Base-by-base conservation (phyloP, 225 moss, liverwort and hornwort genomes). In the Pseudisothecium myosuroides region DNA sequence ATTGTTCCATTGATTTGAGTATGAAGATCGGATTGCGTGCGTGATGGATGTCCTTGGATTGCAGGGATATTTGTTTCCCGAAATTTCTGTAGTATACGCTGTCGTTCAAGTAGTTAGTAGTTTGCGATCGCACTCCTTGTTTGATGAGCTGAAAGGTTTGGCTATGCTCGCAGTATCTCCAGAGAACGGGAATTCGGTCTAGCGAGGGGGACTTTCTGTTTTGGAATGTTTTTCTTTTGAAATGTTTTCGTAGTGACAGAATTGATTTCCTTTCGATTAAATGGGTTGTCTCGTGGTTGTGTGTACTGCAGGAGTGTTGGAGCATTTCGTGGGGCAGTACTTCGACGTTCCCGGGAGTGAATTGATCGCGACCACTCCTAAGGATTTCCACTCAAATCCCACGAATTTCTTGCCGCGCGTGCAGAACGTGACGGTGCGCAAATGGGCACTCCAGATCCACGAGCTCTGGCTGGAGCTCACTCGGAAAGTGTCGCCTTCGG, bases 391-490 rank as follows among this genome's bases (percentile, higher is more conserved):
- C 50, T 69, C 88, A 26, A 86, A 14, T 45, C 98, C 98, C 8
- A 7, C 85, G 28, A 92, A 90, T 67, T 98, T 98, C 37, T 84
- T 98, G 67, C 91, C 92, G 6, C 92, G 91, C 15, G 98, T 97
- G 29, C 88, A 89, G 55, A 96, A 96, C 90, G 82, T 62, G 31
- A 89, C 94, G 12, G 97, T 93, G 37, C 93, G 92, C 34, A 87
- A 89, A 59, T 98, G 97, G 97, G 98, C 95, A 17, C 77, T 88
- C 56, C 92, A 96, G 77, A 93, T 98, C 80, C 98, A 98, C 83
- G 92, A 91, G 83, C 93, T 98, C 16, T 98, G 98, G 98, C 88
- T 88, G 71, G 92, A 93, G 45, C 95, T 98, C 58, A 92, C 96
- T 19, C 92, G 98, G 31, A 89, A 92, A 62, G 92, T 93, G 63